A percentile compares a stretch with the other conserved stretches of the same genome.
phyloP scores from a whole-genome alignment of 495 filamentous ascomycete species.

The Podospora pseudocomata region DNA sequence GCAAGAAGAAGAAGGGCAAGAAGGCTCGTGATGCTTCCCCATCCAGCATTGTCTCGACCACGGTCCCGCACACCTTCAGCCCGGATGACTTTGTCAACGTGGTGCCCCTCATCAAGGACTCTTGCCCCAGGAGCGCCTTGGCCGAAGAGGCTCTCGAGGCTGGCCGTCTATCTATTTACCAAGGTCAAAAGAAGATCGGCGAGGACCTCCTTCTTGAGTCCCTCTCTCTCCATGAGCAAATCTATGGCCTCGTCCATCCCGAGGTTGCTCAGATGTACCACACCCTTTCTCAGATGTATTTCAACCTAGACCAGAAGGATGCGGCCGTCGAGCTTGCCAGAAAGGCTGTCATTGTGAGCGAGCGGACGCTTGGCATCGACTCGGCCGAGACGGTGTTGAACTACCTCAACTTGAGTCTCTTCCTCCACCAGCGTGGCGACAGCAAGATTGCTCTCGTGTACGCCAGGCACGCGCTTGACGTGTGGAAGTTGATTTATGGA shows the following conservation, averaged over 20 bases:
- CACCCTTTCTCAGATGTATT: conserved; percentile 90
- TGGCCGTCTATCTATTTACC: conserved; percentile 88
- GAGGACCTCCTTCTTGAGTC: conserved; percentile 95
- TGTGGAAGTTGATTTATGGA: conserved; percentile 97
- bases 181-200: conserved; percentile 91
- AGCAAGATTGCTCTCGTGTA: conserved; percentile 78
- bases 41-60: conserved; percentile 51
- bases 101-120: conserved; percentile 91
- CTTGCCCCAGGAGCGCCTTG: conserved; percentile 77
- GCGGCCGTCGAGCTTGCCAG: conserved; percentile 91
- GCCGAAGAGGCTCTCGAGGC: conserved; percentile 96
- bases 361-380: conserved; percentile 91
- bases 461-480: conserved; percentile 85
- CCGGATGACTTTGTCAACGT: conserved; percentile 87
- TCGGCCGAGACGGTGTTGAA: conserved; percentile 87
- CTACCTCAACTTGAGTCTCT: conserved; percentile 94
- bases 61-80: conserved; percentile 62
- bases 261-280: conserved; percentile 96
- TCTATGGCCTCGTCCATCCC: conserved; percentile 95
- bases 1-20: conserved; percentile 73
- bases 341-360: conserved; percentile 93
- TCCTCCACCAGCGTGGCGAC: conserved; percentile 87
- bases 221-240: conserved; percentile 94
- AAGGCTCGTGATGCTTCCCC: conserved; percentile 51
- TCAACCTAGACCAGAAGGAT: conserved; percentile 91